phyloP scores from a whole-genome alignment of 148 eudicot genomes.

The Linanthus parryae region DNA sequence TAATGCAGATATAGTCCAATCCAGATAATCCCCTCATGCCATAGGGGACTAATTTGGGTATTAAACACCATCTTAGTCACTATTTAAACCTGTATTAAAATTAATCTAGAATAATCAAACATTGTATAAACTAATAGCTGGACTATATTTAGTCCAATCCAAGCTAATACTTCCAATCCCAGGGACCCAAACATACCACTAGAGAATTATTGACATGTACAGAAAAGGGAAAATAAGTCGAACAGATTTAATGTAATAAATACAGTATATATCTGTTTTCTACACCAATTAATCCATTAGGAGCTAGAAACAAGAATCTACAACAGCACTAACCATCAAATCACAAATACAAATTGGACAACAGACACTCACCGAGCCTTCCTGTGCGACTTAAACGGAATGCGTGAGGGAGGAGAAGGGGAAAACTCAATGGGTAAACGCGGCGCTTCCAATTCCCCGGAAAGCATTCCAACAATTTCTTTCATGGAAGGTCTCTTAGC shows the following conservation, averaged over 20 bases:
- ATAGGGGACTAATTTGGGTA: too few relatives aligned
- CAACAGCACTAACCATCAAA: neutral
- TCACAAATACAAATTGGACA: neutral
- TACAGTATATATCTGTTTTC: slow-evolving; percentile 1
- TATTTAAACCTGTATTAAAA: too few relatives aligned
- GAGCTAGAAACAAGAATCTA: slow-evolving; percentile 3
- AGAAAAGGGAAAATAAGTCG: neutral
- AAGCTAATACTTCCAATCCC: too few relatives aligned
- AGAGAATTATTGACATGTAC: too few relatives aligned
- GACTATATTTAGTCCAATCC: too few relatives aligned
- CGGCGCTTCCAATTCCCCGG: slow-evolving; percentile 70
- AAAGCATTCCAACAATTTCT: slow-evolving; percentile 82
- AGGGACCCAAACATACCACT: too few relatives aligned
- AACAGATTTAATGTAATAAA: neutral
- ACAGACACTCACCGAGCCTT: slow-evolving; percentile 55
- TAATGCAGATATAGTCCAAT: too few relatives aligned
- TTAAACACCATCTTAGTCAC: too few relatives aligned
- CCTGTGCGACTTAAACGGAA: slow-evolving; percentile 53
- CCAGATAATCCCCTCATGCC: too few relatives aligned
- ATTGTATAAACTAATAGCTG: too few relatives aligned
- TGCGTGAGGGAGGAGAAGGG: slow-evolving; percentile 53
- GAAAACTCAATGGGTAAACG: slow-evolving; percentile 69
- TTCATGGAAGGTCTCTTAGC: slow-evolving; percentile 77
- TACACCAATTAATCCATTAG: slow-evolving; percentile 4
- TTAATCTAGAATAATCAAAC: too few relatives aligned